Conservation (phyloP, 331 rosid genomes). For the Quercus lobata region DNA sequence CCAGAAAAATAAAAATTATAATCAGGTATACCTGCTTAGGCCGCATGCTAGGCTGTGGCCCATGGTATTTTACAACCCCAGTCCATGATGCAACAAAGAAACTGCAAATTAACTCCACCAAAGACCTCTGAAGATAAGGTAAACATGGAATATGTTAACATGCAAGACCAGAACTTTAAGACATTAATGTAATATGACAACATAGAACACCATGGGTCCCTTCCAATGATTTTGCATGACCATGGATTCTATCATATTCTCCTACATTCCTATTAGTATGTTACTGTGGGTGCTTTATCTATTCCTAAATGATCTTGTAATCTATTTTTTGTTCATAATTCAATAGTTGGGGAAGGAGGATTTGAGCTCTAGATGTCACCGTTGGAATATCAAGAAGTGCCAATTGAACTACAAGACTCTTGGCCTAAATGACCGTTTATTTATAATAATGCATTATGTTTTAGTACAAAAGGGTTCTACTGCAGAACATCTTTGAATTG, state of each 20-base stretch:
- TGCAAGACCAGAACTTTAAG: slow-evolving; percentile 6
- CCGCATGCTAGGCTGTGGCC: slow-evolving; percentile 87
- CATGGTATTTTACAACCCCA: slow-evolving; percentile 97
- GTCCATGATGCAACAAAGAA: slow-evolving; percentile 99
- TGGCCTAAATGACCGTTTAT: not conserved
- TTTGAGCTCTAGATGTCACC: too few relatives aligned
- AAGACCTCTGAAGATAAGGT: slow-evolving; percentile 57
- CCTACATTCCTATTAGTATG: not conserved
- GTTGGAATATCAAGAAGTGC: too few relatives aligned
- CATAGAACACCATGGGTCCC: not conserved
- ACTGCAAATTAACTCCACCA: slow-evolving; percentile 97
- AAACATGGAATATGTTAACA: slow-evolving; percentile 5
- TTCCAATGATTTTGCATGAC: not conserved
- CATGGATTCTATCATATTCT: not conserved
- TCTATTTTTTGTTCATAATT: too few relatives aligned
- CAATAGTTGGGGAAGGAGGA: too few relatives aligned
- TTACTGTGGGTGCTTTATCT: not conserved
- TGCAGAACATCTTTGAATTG: not conserved
- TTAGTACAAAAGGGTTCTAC: not conserved
- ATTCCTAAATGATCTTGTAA: not conserved
- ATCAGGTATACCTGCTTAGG: slow-evolving; percentile 65
- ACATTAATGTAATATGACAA: not conserved
- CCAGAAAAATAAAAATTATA: not conserved
- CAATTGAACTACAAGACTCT: too few relatives aligned
- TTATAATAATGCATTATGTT: not conserved